A percentile compares a stretch with the other conserved stretches of the same genome.
Conservation (phyloP, 2,329 filamentous ascomycete species). For the Eutypa lata region DNA sequence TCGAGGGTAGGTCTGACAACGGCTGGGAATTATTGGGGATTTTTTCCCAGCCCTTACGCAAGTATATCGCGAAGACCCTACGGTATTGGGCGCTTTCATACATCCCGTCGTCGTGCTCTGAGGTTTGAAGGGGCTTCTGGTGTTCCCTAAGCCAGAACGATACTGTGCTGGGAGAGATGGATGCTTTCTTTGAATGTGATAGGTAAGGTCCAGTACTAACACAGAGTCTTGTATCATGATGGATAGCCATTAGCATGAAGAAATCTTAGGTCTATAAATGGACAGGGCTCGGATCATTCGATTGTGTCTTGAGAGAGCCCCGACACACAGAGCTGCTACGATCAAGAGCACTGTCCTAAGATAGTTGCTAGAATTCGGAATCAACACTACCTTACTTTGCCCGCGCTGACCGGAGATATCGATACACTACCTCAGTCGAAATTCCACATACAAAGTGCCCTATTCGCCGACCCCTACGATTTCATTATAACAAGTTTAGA, state of each 20-base stretch:
- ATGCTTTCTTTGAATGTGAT: not conserved
- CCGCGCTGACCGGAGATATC: too few relatives aligned
- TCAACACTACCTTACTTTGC: too few relatives aligned
- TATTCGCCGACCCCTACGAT: too few relatives aligned
- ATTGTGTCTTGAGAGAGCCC: not conserved
- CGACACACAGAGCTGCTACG: not conserved
- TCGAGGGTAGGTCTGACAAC: conserved; percentile 12
- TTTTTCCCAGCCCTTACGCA: not conserved
- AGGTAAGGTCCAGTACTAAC: not conserved
- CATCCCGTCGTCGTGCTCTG: not conserved
- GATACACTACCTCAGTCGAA: too few relatives aligned
- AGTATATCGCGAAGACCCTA: conserved; percentile 13
- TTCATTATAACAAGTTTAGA: too few relatives aligned
- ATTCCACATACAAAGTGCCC: too few relatives aligned
- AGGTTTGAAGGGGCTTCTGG: not conserved
- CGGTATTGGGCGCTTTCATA: conserved; percentile 3
- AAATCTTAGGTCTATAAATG: not conserved
- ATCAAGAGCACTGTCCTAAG: not conserved
- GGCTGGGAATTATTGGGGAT: conserved; percentile 8
- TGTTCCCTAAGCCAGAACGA: not conserved
- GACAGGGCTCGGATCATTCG: not conserved
- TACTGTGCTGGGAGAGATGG: not conserved
- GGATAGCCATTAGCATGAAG: not conserved
- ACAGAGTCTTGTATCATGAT: not conserved
- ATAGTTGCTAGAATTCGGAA: too few relatives aligned